Base-by-base conservation (phyloP, 805 yeast species). In the Ogataea zsoltii region DNA sequence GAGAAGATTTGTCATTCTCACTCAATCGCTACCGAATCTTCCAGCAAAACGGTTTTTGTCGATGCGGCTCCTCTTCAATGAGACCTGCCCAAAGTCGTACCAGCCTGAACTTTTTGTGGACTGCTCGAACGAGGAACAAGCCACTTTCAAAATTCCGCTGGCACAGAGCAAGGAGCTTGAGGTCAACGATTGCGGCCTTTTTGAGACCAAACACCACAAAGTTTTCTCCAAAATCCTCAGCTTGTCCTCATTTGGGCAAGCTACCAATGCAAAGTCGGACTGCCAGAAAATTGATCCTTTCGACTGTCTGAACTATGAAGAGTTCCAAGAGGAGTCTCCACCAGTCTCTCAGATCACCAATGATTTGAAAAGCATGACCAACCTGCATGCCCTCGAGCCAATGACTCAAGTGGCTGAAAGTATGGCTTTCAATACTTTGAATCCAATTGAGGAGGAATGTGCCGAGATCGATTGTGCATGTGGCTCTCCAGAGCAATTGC, bases 1-100 rank as follows among this genome's bases (percentile, higher is more conserved):
- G 68, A 72, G 71, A 55, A 64, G 77, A 42, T 71, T 82, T 41
- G 76, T 81, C 16, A 65, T 78, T 1, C 58, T 75, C 4, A 77
- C 84, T 0, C 86, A 82, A 56, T 65, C 74, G 0, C 62, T 80
- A n/a, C 74, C 77, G 14, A 72, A 77, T 1, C 55, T 79, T 19
- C 84, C 85, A 1, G 60, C 63, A 1, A 66, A 71, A 33, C 71
- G 79, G 44, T 75, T 53, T 41, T 54, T 80, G 31, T 66, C 76
- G 0, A 69, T 80, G 70, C 68, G 79, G 46, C 59, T 81, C 40
- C 41, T 76, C 47, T 79, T 72, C 37, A 78, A 76, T 47, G 77
- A 77, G 3, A 45, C 39, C 3, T 71, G 78, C 30, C 81, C 83
- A 2, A 40, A 44, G 0, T 60, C 68, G 28, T 80, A 75, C 51